Evolutionary conservation across 345 rosid species (phyloP), one percentile per base, ranked within the genome.

Genomic region (Salix purpurea): DNA sequence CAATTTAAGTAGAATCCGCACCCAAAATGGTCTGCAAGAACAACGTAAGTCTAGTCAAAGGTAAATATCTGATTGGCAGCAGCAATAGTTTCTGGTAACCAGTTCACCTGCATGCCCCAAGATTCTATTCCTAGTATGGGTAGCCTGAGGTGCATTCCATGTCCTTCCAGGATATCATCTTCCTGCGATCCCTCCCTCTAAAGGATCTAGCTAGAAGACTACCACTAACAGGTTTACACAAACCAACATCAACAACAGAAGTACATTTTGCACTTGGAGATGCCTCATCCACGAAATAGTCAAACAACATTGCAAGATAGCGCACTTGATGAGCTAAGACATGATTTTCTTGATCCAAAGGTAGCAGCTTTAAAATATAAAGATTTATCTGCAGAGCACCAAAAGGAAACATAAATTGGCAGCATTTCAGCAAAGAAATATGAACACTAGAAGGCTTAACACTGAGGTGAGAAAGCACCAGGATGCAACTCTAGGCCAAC

Each of bases 121-220:
- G 60, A 68, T 77, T 54, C 73, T 26, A 36, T 14, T 65, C 66
- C 66, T 65, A 71, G 65, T 67, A 78, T 21, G 85, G 89, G 74
- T 83, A 77, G 23, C 86, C 89, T 30, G 84, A 75, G 18, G 87
- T 81, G 77, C 89, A 90, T 62, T 85, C 92, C 83, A 77, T 80
- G 77, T 85, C 94, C 83, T 92, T 93, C 98, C 97, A 92, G 46
- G 96, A 91, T 68, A 93, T 91, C 88, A 96, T 94, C 86, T 87
- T 96, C 81, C 97, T 87, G 12, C 88, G 88, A 83, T 96, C 98
- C 84, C 97, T 89, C 64, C 98, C 98, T 78, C 99, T 86, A 46
- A 85, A 89, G 73, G 96, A 87, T 86, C 99, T 89, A 50, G 88
- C 85, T n/a, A 96, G 86, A 78, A 93, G 91, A 73, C 76, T 87